Evolutionary conservation across 768 basidiomycete genomes (phyloP).

Genomic region (Tulasnella calospora): DNA sequence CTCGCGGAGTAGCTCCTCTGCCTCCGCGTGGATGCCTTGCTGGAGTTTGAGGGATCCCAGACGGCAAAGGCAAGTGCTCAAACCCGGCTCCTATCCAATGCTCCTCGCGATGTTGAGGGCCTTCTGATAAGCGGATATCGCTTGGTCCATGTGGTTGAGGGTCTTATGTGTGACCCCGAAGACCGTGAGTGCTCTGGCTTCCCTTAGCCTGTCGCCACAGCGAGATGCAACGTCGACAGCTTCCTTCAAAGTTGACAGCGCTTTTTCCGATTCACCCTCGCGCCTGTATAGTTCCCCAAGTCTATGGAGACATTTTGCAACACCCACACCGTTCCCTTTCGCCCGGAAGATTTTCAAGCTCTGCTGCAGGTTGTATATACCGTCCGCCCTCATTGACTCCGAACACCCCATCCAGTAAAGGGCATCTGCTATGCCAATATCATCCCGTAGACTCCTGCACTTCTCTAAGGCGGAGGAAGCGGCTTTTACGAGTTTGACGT

Average conservation of each 20-base stretch:
- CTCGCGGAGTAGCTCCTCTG: too few species aligned
- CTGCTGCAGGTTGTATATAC: not conserved
- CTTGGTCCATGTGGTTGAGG: too few species aligned
- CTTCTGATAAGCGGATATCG: too few species aligned
- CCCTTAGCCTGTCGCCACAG: not conserved
- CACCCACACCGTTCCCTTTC: not conserved
- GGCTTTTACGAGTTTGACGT: not conserved
- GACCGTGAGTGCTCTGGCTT: not conserved
- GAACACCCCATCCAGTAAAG: not conserved
- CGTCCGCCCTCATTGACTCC: not conserved
- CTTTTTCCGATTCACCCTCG: not conserved
- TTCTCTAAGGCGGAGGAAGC: not conserved
- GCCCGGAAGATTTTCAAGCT: not conserved
- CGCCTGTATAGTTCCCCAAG: not conserved
- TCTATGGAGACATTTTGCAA: not conserved
- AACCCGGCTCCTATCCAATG: too few species aligned
- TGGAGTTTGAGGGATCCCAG: too few species aligned
- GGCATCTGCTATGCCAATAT: not conserved
- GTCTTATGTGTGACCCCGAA: too few species aligned
- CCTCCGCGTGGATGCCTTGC: too few species aligned
- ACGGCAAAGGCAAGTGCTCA: too few species aligned
- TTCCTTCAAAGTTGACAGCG: not conserved
- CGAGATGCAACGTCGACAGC: not conserved
- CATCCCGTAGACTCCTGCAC: not conserved
- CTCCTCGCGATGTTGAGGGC: too few species aligned